Evolutionary conservation across 2,329 filamentous ascomycete genomes (phyloP), one percentile per base, ranked within the genome.

Genomic region (Pyricularia sp.): DNA sequence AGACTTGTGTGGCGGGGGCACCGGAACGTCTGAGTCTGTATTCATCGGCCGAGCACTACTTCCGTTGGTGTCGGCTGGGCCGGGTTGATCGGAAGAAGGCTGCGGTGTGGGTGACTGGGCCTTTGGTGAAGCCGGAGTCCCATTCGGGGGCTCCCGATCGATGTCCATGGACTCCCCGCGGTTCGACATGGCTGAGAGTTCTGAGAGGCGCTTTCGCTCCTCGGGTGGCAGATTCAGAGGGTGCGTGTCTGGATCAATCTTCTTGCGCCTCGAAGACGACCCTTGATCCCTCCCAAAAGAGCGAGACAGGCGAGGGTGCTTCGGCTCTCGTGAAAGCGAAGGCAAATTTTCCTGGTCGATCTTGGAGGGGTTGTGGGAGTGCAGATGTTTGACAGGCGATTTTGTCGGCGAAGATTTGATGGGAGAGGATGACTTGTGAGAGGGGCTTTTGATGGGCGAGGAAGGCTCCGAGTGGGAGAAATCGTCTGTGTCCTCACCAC

Each of bases 201-300:
- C 85, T 66, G 90, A 92, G 69, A 92, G 80, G 71, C 92, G 88
- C 78, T 92, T 91, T 75, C 93, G 87, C 84, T 97, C 90, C 82
- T 97, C 93, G 65, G 93, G 93, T 2, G 91, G 93, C 26, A 97
- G 87, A 76, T 97, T 97, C 68, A 97, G 86, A 58, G 94, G 94
- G 79, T 97, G 94, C 2, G 88, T 90, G 77, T 94, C 87, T 72
- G 84, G 84, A 77, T 92, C 89, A 76, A 83, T 79, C 77, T 87
- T 87, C 74, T 80, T 81, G 72, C 85, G 82, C 69, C 85, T 82
- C 42, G 77, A 80, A 65, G 80, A 82, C 20, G 77, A 79, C 68
- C 79, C 78, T 28, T 82, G 78, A 70, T 86, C 84, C 70, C 84
- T 81, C 69, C 76, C 77, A 71, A 80, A 86, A 69, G 81, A 81